phyloP scores from a whole-genome alignment of 148 eudicot genomes.

The Beta vulgaris region DNA sequence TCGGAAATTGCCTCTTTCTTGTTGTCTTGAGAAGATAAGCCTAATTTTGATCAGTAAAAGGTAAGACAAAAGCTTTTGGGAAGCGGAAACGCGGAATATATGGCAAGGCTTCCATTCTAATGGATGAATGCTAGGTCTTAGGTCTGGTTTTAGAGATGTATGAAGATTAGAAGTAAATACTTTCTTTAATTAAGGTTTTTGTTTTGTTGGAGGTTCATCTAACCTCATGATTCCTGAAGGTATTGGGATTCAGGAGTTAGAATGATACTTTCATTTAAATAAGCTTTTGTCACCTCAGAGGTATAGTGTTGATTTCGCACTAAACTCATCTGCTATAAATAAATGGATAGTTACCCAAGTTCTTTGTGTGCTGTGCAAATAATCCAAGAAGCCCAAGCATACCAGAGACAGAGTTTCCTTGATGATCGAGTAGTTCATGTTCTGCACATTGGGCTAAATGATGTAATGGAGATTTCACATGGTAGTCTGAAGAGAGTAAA shows the following conservation, averaged over 20 bases:
- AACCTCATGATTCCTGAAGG: too few relatives aligned
- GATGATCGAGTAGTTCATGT: background rate
- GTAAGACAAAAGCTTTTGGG: background rate
- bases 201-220: too few relatives aligned
- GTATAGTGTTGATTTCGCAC: background rate
- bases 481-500: background rate
- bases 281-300: background rate
- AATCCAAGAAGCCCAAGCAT: background rate
- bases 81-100: background rate
- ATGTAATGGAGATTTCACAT: background rate
- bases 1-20: background rate
- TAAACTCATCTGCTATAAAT: background rate
- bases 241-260: too few relatives aligned
- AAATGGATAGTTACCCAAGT: background rate
- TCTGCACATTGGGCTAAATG: background rate
- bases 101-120: constrained; percentile 1
- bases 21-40: background rate
- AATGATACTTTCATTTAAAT: background rate
- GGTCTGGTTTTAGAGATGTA: too few relatives aligned
- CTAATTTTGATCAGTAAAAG: background rate
- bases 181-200: too few relatives aligned
- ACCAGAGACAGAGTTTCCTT: background rate
- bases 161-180: background rate
- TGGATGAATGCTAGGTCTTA: background rate
- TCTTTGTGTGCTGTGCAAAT: background rate